These are phyloP conservation scores for Panus rudis DNA, from an alignment of 768 basidiomycete genomes.

Conservation along the genomic window DNA sequence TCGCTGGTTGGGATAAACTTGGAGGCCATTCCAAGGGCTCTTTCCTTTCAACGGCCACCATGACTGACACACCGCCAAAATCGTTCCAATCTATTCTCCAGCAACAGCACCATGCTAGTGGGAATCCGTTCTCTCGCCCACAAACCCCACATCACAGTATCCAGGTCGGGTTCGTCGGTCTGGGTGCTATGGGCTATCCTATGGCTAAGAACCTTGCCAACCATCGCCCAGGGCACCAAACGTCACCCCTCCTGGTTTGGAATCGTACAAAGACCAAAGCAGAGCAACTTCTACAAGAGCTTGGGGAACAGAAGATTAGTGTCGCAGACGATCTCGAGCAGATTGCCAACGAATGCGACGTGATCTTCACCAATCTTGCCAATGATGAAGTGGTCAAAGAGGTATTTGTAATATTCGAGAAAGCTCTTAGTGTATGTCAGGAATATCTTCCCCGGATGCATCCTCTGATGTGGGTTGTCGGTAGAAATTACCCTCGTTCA, in stretches of 20 bases:
- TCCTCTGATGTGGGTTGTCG: not conserved
- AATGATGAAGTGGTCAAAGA: constrained; percentile 63
- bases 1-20: constrained; percentile 1
- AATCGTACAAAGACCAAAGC: constrained; percentile 66
- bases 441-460: not conserved
- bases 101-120: not conserved
- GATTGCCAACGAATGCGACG: constrained; percentile 59
- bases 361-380: constrained; percentile 69
- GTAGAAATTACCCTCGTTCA: constrained; percentile 13
- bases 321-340: constrained; percentile 54
- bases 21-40: not conserved
- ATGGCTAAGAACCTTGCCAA: constrained; percentile 63
- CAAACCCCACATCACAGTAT: constrained; percentile 37
- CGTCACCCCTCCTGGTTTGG: constrained; percentile 60
- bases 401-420: constrained; percentile 54
- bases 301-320: constrained; percentile 45
- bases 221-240: constrained; percentile 22
- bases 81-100: not conserved
- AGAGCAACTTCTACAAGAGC: constrained; percentile 46
- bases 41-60: not conserved
- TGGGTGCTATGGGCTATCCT: constrained; percentile 64
- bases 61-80: not conserved
- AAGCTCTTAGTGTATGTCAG: constrained; percentile 45
- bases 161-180: constrained; percentile 42
- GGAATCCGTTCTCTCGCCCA: constrained; percentile 51